Conservation (phyloP, 768 basidiomycete genomes). For the Leucosporidium scottii region DNA sequence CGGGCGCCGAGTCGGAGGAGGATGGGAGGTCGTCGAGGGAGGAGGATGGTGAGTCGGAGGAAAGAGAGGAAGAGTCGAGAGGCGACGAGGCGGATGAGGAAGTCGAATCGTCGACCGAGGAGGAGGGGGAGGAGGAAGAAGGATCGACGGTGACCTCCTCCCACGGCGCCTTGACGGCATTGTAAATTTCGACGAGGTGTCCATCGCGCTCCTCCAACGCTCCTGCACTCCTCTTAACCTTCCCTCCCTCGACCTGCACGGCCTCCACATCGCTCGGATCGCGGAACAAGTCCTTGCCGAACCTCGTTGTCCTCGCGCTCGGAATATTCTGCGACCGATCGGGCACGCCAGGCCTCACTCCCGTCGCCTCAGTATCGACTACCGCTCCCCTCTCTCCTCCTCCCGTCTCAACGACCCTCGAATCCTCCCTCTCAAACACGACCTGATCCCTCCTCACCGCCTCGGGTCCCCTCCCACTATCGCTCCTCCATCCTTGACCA, state of each 20-base stretch:
- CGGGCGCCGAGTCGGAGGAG: neutral
- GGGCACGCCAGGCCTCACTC: slow-evolving; percentile 21
- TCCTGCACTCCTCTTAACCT: slow-evolving; percentile 2
- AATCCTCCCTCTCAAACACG: neutral
- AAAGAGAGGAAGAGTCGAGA: neutral
- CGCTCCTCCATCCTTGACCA: neutral
- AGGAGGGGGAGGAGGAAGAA: neutral
- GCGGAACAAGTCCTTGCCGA: slow-evolving; percentile 32
- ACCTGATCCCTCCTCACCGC: slow-evolving; percentile 45
- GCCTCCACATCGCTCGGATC: slow-evolving; percentile 27
- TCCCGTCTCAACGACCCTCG: slow-evolving; percentile 50
- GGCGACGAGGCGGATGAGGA: slow-evolving; percentile 12
- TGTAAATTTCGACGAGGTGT: slow-evolving; percentile 25
- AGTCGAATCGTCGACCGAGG: neutral
- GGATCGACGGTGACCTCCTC: neutral
- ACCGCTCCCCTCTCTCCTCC: slow-evolving; percentile 41
- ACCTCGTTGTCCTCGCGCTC: slow-evolving; percentile 25
- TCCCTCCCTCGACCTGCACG: neutral
- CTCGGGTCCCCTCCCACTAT: slow-evolving; percentile 37
- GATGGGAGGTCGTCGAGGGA: neutral
- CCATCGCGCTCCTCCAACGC: slow-evolving; percentile 10
- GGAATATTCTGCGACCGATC: slow-evolving; percentile 15
- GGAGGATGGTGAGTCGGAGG: neutral
- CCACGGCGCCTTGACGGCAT: slow-evolving; percentile 4
- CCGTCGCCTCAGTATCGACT: slow-evolving; percentile 43